Evolutionary conservation across 345 rosid species (phyloP).

Genomic region (Heritiera littoralis): DNA sequence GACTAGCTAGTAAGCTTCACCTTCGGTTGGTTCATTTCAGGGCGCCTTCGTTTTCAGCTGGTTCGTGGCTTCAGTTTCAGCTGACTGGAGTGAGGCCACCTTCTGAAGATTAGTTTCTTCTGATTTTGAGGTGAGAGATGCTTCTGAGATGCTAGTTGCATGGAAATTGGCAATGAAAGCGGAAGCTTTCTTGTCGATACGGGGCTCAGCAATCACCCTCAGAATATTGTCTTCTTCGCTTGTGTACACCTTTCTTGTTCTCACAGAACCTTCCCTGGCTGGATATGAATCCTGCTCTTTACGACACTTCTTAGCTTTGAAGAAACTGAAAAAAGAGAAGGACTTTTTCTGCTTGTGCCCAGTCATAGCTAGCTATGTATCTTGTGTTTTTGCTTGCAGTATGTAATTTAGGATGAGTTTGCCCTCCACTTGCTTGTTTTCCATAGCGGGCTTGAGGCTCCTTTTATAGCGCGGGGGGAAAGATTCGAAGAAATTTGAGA

Average conservation of each 20-base stretch:
- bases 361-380: not conserved
- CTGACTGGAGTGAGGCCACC: not conserved
- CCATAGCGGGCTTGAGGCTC: not conserved
- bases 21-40: not conserved
- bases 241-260: conserved; percentile 41
- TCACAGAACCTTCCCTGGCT: conserved; percentile 25
- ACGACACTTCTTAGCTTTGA: conserved; percentile 3
- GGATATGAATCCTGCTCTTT: not conserved
- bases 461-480: not conserved
- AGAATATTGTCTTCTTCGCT: conserved; percentile 44
- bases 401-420: not conserved
- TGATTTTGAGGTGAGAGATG: no score
- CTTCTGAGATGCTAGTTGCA: no score
- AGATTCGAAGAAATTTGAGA: not conserved
- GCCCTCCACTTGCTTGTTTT: not conserved
- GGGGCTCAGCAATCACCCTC: no score
- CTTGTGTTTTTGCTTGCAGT: not conserved
- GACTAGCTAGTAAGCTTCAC: no score
- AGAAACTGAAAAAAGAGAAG: conserved; percentile 5
- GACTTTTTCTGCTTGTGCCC: conserved; percentile 9
- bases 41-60: not conserved
- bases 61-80: not conserved
- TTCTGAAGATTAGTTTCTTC: no score
- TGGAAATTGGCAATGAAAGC: no score
- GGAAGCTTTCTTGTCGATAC: no score